These are phyloP conservation scores for Echinochloa phyllopogon DNA, from an alignment of 176 grass and related monocot species.

Conservation along the genomic window DNA sequence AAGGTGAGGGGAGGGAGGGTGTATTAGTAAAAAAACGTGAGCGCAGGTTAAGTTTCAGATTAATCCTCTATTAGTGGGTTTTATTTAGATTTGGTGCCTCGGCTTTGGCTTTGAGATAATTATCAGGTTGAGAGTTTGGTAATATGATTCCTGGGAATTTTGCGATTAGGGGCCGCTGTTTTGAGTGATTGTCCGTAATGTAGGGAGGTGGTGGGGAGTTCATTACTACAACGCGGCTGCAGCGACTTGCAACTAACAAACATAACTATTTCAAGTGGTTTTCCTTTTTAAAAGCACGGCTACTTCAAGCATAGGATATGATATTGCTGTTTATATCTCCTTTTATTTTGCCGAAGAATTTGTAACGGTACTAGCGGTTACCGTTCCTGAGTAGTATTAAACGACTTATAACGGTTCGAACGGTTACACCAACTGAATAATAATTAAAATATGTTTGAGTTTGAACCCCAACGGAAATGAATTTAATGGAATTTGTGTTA, in stretches of 20 bases:
- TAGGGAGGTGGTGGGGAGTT: neutral
- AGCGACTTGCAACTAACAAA: neutral
- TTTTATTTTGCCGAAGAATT: too few species aligned
- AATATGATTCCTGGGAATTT: neutral
- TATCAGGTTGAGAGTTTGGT: neutral
- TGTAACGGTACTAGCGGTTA: too few species aligned
- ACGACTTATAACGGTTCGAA: too few species aligned
- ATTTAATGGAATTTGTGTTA: too few species aligned
- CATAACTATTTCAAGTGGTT: slow-evolving; percentile 3
- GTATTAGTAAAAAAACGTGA: slow-evolving; percentile 11
- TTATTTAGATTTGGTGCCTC: neutral
- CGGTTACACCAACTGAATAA: too few species aligned
- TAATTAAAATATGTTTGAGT: too few species aligned
- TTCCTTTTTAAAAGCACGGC: neutral
- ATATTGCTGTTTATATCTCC: neutral
- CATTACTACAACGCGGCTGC: neutral
- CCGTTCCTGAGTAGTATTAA: too few species aligned
- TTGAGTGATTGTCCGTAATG: neutral
- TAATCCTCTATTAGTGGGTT: neutral
- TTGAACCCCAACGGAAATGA: too few species aligned
- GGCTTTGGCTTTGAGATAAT: neutral
- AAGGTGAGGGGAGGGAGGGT: neutral
- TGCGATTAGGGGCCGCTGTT: neutral
- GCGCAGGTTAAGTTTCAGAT: neutral
- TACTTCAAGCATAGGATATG: neutral